Conservation (phyloP, 495 filamentous ascomycete genomes). For the Penicillium silybi region DNA sequence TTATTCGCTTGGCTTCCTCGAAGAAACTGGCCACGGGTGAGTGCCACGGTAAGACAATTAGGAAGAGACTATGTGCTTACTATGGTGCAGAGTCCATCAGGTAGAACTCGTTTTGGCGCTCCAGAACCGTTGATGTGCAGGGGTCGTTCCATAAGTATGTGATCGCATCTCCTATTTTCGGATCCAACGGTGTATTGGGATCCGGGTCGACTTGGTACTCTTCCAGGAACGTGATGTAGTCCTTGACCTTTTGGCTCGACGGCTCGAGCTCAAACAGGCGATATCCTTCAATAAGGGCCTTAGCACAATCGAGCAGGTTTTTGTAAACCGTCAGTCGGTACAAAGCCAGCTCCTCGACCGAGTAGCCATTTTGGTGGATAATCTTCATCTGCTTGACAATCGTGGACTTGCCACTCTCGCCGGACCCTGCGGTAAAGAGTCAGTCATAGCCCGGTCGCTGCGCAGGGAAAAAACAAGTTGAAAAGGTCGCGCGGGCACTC, state of each 20-base stretch:
- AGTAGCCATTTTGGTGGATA: constrained; percentile 96
- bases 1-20: constrained; percentile 84
- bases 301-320: constrained; percentile 94
- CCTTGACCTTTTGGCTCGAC: constrained; percentile 62
- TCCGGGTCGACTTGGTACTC: constrained; percentile 89
- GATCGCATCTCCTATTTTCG: constrained; percentile 75
- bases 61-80: constrained; percentile 50
- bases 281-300: constrained; percentile 84
- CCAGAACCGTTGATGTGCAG: constrained; percentile 77
- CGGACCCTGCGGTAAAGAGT: constrained; percentile 62
- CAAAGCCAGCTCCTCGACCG: constrained; percentile 80
- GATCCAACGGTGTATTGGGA: constrained; percentile 74
- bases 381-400: constrained; percentile 99
- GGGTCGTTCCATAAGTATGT: constrained; percentile 87
- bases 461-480: not conserved
- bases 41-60: not conserved
- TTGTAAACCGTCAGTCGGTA: constrained; percentile 97
- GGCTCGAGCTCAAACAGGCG: constrained; percentile 81
- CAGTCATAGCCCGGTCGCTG: constrained; percentile 3
- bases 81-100: constrained; percentile 99
- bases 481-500: constrained; percentile 25
- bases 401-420: constrained; percentile 97
- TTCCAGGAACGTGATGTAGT: constrained; percentile 72
- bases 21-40: constrained; percentile 68
- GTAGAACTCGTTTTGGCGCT: constrained; percentile 96